A percentile compares a stretch with the other conserved stretches of the same genome.
These are phyloP conservation scores for Leccinum variabile DNA, from an alignment of 1,284 basidiomycete species.

Conservation along the genomic window DNA sequence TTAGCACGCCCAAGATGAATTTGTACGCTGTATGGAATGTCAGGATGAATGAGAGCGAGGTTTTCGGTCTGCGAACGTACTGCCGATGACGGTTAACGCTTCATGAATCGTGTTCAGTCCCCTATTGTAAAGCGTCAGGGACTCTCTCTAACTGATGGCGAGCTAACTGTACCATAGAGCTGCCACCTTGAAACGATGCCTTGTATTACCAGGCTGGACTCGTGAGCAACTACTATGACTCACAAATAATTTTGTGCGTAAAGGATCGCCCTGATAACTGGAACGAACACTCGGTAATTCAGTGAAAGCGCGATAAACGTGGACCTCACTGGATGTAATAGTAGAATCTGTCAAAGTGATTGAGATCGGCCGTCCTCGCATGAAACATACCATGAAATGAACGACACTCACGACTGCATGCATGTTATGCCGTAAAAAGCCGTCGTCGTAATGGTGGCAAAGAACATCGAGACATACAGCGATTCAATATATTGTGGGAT, in stretches of 20 bases:
- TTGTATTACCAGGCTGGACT: neutral
- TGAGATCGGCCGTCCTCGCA: neutral
- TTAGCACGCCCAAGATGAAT: conserved; percentile 9
- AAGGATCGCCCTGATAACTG: conserved; percentile 17
- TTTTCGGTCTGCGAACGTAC: neutral
- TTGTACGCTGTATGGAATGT: conserved; percentile 15
- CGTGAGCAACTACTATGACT: neutral
- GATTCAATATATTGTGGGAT: neutral
- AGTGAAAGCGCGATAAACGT: neutral
- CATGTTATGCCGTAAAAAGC: neutral
- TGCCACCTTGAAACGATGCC: conserved; percentile 1
- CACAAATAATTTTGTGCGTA: conserved; percentile 13
- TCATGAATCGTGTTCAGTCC: conserved; percentile 12
- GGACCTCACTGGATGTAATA: conserved; percentile 17
- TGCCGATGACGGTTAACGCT: conserved; percentile 3
- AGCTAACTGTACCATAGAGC: conserved; percentile 3
- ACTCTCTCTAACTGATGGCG: neutral
- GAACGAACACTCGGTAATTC: neutral
- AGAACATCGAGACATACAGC: neutral
- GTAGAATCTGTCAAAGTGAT: conserved; percentile 11
- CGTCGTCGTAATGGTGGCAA: neutral
- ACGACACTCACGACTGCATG: conserved; percentile 1
- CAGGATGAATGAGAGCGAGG: neutral
- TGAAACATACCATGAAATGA: neutral
- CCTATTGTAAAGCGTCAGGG: neutral